Conservation (phyloP, 2,329 filamentous ascomycete species). For the Didymella exigua region DNA sequence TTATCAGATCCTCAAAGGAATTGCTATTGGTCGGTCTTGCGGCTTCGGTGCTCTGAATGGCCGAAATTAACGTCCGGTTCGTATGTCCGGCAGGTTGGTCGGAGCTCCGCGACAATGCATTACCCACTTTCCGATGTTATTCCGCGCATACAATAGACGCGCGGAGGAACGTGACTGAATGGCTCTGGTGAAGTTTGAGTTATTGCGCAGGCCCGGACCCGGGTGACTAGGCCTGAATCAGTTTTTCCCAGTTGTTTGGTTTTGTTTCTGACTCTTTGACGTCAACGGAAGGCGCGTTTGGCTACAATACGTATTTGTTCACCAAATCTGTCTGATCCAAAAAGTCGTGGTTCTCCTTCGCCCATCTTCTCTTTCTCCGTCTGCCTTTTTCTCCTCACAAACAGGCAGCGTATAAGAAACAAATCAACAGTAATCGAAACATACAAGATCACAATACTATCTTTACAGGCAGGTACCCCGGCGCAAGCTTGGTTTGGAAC, state of each 20-base stretch:
- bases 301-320: conserved; percentile 26
- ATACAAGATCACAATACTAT: conserved; percentile 49
- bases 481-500: conserved; percentile 43
- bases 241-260: no score
- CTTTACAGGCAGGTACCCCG: conserved; percentile 45
- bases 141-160: conserved; percentile 3
- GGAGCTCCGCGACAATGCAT: background rate
- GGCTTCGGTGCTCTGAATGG: background rate
- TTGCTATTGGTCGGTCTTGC: background rate
- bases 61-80: background rate
- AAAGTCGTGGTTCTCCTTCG: conserved; percentile 27
- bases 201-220: background rate
- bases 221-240: background rate
- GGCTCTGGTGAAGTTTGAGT: background rate
- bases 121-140: conserved; percentile 9
- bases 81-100: background rate
- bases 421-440: conserved; percentile 41
- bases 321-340: conserved; percentile 26
- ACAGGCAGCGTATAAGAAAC: conserved; percentile 26
- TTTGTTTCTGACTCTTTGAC: no score
- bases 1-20: conserved; percentile 9
- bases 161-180: background rate
- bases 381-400: conserved; percentile 22
- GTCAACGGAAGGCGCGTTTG: no score
- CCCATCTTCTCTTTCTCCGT: conserved; percentile 21